These are phyloP conservation scores for Phytophthora quininea DNA, from an alignment of 352 stramenopile genomes.

Conservation along the genomic window DNA sequence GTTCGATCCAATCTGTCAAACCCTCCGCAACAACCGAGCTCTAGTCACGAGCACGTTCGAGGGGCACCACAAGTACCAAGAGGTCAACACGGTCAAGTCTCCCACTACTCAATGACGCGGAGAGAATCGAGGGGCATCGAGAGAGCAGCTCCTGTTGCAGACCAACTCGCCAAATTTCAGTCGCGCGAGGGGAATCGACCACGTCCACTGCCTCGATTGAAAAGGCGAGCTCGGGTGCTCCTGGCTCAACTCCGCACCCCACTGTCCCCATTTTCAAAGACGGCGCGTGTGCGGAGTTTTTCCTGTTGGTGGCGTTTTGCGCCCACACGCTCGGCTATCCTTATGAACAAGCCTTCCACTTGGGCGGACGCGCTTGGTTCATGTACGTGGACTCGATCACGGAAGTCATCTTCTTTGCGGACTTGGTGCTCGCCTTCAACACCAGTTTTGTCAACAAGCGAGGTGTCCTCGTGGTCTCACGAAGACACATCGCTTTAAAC, in stretches of 20 bases:
- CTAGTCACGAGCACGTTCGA: conserved; percentile 14
- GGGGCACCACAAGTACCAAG: conserved; percentile 8
- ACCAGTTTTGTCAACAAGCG: conserved; percentile 47
- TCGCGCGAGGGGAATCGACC: conserved; percentile 17
- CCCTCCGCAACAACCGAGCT: neutral
- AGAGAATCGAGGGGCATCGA: conserved; percentile 9
- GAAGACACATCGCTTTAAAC: conserved; percentile 37
- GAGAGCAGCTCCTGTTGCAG: neutral
- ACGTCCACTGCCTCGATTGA: conserved; percentile 20
- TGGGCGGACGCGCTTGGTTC: conserved; percentile 3
- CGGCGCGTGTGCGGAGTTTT: conserved; percentile 28
- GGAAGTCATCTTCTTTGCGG: conserved; percentile 40
- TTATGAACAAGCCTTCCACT: conserved; percentile 43
- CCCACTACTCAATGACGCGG: neutral
- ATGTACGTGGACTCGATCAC: conserved; percentile 14
- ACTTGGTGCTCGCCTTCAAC: conserved; percentile 56
- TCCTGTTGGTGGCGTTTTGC: conserved; percentile 28
- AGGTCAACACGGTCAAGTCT: conserved; percentile 4
- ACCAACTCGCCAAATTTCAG: conserved; percentile 16
- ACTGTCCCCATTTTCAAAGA: conserved; percentile 23
- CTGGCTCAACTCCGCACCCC: conserved; percentile 10
- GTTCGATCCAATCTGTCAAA: neutral
- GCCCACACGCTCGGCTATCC: conserved; percentile 40
- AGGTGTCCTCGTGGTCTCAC: conserved; percentile 37
- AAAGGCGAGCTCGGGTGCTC: conserved; percentile 18